Evolutionary conservation across 257 asterid species (phyloP).

Genomic region (Solanum chiquidenum): DNA sequence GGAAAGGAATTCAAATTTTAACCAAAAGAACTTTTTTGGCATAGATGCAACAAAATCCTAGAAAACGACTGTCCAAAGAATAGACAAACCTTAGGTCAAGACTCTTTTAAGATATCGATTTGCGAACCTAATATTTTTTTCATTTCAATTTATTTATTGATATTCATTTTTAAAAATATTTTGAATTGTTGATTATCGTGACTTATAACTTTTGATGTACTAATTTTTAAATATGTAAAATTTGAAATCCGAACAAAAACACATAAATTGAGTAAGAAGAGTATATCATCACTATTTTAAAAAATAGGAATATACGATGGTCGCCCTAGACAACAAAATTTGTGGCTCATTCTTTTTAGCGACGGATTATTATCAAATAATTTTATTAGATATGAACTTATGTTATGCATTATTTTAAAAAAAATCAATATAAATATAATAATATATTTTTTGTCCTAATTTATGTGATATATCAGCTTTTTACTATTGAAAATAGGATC

Average conservation of each 20-base stretch:
- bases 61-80: background rate
- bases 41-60: background rate
- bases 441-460: background rate
- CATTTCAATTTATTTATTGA: too few species aligned
- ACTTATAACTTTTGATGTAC: background rate
- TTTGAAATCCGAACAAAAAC: too few species aligned
- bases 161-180: background rate
- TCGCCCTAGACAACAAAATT: too few species aligned
- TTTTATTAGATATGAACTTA: background rate
- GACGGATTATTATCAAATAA: background rate
- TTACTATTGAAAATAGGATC: too few species aligned
- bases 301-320: too few species aligned
- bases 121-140: too few species aligned
- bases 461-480: background rate
- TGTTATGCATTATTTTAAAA: background rate
- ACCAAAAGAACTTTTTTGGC: background rate
- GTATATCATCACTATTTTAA: too few species aligned
- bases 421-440: background rate
- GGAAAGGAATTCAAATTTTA: slow-evolving; percentile 8
- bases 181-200: background rate
- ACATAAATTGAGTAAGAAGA: too few species aligned
- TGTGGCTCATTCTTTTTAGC: too few species aligned
- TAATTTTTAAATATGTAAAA: too few species aligned
- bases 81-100: background rate
- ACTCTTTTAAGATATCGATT: background rate